Evolutionary conservation across 1,284 basidiomycete species (phyloP).

Genomic region (Jaminaea rosea): DNA sequence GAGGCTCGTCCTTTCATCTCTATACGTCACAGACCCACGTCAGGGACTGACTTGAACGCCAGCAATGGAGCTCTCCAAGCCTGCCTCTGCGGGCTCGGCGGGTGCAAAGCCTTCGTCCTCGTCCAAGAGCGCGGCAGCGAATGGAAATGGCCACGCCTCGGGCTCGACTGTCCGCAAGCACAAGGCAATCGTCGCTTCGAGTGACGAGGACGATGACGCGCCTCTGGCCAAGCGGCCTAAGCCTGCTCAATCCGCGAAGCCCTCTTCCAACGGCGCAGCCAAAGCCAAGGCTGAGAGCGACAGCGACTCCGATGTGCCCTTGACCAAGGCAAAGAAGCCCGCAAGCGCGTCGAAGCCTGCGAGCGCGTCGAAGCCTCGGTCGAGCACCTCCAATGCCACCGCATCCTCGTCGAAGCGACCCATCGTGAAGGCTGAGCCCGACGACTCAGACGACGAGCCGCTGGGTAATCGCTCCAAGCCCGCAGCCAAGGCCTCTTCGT

Average conservation of each 20-base stretch:
- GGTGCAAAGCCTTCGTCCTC: not conserved
- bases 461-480: slow-evolving; percentile 8
- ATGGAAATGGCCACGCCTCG: not conserved
- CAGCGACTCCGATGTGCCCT: slow-evolving; percentile 14
- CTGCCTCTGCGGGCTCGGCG: no score
- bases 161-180: not conserved
- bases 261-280: slow-evolving; percentile 47
- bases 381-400: slow-evolving; percentile 1
- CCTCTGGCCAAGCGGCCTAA: slow-evolving; percentile 3
- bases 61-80: no score
- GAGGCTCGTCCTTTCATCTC: no score
- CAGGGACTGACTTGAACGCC: no score
- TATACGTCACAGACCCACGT: no score
- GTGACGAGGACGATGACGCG: slow-evolving; percentile 1
- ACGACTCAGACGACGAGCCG: slow-evolving; percentile 25
- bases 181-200: not conserved
- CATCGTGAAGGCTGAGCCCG: no score
- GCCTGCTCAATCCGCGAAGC: not conserved
- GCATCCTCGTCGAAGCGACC: slow-evolving; percentile 3
- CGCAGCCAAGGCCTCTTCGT: not conserved
- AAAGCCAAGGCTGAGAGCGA: slow-evolving; percentile 22
- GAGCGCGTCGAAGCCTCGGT: slow-evolving; percentile 13
- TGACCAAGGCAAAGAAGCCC: slow-evolving; percentile 14
- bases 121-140: not conserved
- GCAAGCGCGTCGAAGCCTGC: slow-evolving; percentile 7